Evolutionary conservation across 1,139 yeast genomes (phyloP).

Genomic region (Suzukiozyma palmioleophila): DNA sequence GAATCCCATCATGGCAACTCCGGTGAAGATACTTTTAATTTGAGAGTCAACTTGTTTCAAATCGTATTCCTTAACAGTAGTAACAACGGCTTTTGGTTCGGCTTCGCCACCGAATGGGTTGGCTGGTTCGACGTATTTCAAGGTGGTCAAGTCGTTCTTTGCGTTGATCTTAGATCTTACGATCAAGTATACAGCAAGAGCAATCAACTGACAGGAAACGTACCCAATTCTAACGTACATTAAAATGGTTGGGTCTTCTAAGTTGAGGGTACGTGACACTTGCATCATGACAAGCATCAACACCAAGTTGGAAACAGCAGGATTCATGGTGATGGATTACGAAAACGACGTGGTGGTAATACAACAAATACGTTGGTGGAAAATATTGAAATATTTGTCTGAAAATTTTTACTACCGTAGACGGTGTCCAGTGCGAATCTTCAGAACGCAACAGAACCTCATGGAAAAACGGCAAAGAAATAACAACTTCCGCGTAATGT

Average conservation of each 20-base stretch:
- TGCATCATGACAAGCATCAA: slow-evolving; percentile 98
- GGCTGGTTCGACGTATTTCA: slow-evolving; percentile 88
- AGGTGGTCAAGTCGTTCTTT: slow-evolving; percentile 87
- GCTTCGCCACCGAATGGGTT: slow-evolving; percentile 73
- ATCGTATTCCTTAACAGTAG: slow-evolving; percentile 94
- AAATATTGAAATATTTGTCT: background rate
- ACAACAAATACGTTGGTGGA: too few relatives aligned
- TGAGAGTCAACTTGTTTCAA: slow-evolving; percentile 76
- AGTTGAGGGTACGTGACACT: slow-evolving; percentile 82
- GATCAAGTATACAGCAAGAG: slow-evolving; percentile 63
- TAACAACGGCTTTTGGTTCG: slow-evolving; percentile 71
- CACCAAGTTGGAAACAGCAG: slow-evolving; percentile 81
- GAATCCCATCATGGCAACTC: slow-evolving; percentile 96
- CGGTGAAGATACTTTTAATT: slow-evolving; percentile 79
- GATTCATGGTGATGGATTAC: slow-evolving; percentile 49
- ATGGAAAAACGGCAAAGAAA: background rate
- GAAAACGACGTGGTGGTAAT: slow-evolving; percentile 1
- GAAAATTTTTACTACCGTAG: background rate
- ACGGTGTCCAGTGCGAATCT: background rate
- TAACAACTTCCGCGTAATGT: too few relatives aligned
- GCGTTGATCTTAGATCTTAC: slow-evolving; percentile 57
- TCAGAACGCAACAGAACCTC: background rate
- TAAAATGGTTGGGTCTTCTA: slow-evolving; percentile 77
- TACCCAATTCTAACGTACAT: slow-evolving; percentile 77
- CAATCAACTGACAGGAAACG: slow-evolving; percentile 58